phyloP scores from a whole-genome alignment of 768 basidiomycete genomes.

The Panaeolus papilionaceus region DNA sequence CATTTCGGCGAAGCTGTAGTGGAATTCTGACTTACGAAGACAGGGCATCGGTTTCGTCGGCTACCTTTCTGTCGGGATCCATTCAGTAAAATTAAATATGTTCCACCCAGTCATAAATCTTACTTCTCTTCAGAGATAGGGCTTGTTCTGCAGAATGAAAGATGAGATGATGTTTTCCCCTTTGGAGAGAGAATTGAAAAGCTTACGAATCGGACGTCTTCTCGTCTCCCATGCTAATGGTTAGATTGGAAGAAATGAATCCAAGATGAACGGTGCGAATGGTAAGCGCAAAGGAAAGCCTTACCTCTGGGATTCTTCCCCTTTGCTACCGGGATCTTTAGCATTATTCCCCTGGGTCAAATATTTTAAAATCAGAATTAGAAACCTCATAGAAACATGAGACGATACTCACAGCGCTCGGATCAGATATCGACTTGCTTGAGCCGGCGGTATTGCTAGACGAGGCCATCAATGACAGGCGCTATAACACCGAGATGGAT shows the following conservation, averaged over 20 bases:
- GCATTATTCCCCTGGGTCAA: background rate
- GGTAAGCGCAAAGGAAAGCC: background rate
- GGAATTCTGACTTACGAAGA: background rate
- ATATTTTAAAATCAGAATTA: background rate
- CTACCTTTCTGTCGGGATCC: background rate
- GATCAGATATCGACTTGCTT: background rate
- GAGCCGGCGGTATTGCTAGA: background rate
- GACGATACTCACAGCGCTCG: background rate
- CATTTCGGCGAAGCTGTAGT: background rate
- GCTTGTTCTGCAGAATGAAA: background rate
- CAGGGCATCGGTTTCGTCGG: background rate
- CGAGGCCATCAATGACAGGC: background rate
- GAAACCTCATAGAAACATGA: background rate
- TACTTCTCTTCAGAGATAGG: background rate
- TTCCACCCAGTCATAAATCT: background rate
- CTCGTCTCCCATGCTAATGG: background rate
- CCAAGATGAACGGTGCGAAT: background rate
- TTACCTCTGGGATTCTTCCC: background rate
- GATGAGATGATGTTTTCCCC: background rate
- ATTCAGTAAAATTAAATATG: background rate
- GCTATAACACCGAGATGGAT: background rate
- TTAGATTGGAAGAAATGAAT: background rate
- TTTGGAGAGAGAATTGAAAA: background rate
- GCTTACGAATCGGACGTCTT: conserved; percentile 2
- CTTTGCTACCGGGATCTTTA: conserved; percentile 6